Percentiles rank a stretch among this genome's conserved stretches.
Evolutionary conservation across 2,329 filamentous ascomycete genomes (phyloP).

Genomic region (Cytospora piceae): DNA sequence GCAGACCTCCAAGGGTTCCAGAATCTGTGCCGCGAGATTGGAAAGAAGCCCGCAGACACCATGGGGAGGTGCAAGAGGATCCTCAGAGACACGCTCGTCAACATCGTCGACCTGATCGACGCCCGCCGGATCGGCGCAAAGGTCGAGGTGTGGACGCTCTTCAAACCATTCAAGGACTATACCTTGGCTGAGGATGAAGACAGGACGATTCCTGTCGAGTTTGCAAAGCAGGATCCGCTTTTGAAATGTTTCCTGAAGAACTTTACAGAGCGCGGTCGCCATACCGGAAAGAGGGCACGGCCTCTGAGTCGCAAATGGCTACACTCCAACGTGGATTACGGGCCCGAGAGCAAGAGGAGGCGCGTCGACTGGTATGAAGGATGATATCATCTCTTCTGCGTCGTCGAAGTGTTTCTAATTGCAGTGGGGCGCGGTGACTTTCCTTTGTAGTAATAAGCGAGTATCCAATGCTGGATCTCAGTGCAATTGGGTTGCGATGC

Average conservation of each 20-base stretch:
- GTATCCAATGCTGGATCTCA: background rate
- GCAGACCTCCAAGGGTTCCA: constrained; percentile 9
- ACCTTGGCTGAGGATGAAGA: background rate
- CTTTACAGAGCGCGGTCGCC: background rate
- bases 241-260: constrained; percentile 7
- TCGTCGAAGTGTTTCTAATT: background rate
- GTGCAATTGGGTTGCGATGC: too few relatives aligned
- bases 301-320: background rate
- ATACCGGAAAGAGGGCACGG: background rate
- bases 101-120: constrained; percentile 16
- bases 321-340: too few relatives aligned
- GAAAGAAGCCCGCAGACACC: background rate
- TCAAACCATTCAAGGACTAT: constrained; percentile 1
- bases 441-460: background rate
- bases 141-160: background rate
- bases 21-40: constrained; percentile 4
- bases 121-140: background rate
- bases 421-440: background rate
- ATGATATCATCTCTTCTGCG: background rate
- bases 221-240: too few relatives aligned
- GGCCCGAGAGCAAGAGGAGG: background rate
- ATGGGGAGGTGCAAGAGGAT: background rate
- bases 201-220: background rate
- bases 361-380: background rate
- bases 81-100: constrained; percentile 10